Conservation (phyloP, 164 flowering plant genomes). For the Aristolochia californica region DNA sequence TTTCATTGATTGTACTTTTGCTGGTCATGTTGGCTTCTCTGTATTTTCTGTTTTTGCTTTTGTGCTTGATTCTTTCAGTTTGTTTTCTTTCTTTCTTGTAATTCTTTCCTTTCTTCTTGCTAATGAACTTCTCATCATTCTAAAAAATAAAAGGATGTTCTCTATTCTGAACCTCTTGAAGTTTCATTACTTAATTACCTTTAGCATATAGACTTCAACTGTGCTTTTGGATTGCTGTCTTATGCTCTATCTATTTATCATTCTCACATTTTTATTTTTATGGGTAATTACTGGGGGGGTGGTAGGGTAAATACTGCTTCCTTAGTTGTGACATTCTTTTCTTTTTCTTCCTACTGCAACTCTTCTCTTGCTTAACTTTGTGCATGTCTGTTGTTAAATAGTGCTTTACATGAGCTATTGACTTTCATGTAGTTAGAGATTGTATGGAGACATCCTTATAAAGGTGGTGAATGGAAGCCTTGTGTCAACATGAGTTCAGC, state of each 20-base stretch:
- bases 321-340: neutral
- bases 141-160: too few species aligned
- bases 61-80: neutral
- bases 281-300: neutral
- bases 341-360: neutral
- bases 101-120: neutral
- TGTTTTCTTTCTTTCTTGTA: neutral
- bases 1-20: too few species aligned
- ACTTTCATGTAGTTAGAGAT: conserved; percentile 54
- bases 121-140: too few species aligned
- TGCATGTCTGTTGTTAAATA: neutral
- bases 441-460: conserved; percentile 69
- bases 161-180: too few species aligned
- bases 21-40: too few species aligned
- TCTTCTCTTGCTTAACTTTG: neutral
- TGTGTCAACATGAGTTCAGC: conserved; percentile 49
- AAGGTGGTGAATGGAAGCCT: conserved; percentile 76
- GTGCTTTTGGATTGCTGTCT: too few species aligned
- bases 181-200: too few species aligned
- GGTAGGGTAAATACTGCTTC: too few species aligned
- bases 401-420: conserved; percentile 9
- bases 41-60: too few species aligned
- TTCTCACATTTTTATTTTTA: neutral
- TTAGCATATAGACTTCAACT: too few species aligned
- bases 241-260: neutral